These are phyloP conservation scores for Ambrosiella beaveri DNA, from an alignment of 2,329 filamentous ascomycete species.

Conservation along the genomic window DNA sequence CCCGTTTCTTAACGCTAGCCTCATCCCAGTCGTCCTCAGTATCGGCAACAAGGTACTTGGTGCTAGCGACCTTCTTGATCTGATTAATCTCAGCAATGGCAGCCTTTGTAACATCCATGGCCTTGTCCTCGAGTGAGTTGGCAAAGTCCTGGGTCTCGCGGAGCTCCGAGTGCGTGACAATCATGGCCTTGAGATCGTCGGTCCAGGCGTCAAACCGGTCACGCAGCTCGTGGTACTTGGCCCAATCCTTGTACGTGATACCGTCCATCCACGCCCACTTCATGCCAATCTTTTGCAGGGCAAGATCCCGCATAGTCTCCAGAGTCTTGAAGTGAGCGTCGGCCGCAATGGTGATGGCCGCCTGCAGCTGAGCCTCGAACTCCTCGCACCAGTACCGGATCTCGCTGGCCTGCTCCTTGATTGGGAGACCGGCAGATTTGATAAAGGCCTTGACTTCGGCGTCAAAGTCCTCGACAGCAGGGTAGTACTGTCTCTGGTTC, in stretches of 20 bases:
- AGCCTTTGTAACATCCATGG: constrained; percentile 61
- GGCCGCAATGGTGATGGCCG: constrained; percentile 54
- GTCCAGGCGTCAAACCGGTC: constrained; percentile 72
- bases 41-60: constrained; percentile 67
- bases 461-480: constrained; percentile 26
- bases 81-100: constrained; percentile 64
- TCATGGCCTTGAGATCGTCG: constrained; percentile 59
- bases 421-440: constrained; percentile 48
- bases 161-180: constrained; percentile 56
- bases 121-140: constrained; percentile 54
- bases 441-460: constrained; percentile 30
- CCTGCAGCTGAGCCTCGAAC: constrained; percentile 53
- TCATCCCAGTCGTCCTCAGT: constrained; percentile 62
- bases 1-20: constrained; percentile 42
- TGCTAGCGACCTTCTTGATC: constrained; percentile 67
- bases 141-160: constrained; percentile 48
- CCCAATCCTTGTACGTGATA: constrained; percentile 93
- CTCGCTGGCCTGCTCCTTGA: constrained; percentile 62
- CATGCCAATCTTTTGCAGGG: constrained; percentile 82
- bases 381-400: constrained; percentile 60
- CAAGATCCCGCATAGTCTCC: constrained; percentile 64
- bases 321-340: constrained; percentile 68
- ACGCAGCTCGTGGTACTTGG: constrained; percentile 80
- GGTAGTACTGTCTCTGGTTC: constrained; percentile 32
- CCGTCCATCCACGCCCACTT: constrained; percentile 92